These are phyloP conservation scores for Hortiboletus flavorubellus DNA, from an alignment of 768 basidiomycete genomes.

Conservation along the genomic window DNA sequence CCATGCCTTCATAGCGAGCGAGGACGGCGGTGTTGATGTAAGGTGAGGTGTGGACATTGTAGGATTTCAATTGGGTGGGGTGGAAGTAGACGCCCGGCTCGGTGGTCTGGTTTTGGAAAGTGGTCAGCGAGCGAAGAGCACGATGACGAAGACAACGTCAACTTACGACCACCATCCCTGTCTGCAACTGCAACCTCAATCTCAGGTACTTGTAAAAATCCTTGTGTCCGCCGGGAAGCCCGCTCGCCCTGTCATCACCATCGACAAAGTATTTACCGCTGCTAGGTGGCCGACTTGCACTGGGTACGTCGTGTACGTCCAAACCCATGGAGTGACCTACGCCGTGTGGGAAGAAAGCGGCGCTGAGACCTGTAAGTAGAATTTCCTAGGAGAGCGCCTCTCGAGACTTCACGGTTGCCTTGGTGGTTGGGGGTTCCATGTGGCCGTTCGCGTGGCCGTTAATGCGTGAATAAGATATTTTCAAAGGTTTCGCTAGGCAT, in stretches of 20 bases:
- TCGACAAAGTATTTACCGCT: constrained; percentile 62
- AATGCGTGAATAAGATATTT: constrained; percentile 1
- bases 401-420: constrained; percentile 9
- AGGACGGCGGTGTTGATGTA: constrained; percentile 38
- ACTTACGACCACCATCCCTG: constrained; percentile 85
- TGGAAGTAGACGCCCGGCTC: constrained; percentile 92
- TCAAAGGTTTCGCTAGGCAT: neutral
- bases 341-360: constrained; percentile 95
- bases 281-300: constrained; percentile 64
- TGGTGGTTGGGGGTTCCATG: neutral
- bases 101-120: constrained; percentile 56
- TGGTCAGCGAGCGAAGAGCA: neutral
- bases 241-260: constrained; percentile 69
- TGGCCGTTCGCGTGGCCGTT: neutral
- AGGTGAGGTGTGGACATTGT: constrained; percentile 53
- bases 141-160: neutral
- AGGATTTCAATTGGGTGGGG: constrained; percentile 65
- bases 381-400: constrained; percentile 44
- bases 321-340: constrained; percentile 87
- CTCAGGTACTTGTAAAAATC: constrained; percentile 80
- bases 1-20: constrained; percentile 66
- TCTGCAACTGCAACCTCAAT: constrained; percentile 66
- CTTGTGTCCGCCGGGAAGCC: constrained; percentile 54
- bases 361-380: constrained; percentile 68
- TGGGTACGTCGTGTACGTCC: constrained; percentile 92